Evolutionary conservation across 495 filamentous ascomycete genomes (phyloP).

Genomic region (Aspergillus cristatus): DNA sequence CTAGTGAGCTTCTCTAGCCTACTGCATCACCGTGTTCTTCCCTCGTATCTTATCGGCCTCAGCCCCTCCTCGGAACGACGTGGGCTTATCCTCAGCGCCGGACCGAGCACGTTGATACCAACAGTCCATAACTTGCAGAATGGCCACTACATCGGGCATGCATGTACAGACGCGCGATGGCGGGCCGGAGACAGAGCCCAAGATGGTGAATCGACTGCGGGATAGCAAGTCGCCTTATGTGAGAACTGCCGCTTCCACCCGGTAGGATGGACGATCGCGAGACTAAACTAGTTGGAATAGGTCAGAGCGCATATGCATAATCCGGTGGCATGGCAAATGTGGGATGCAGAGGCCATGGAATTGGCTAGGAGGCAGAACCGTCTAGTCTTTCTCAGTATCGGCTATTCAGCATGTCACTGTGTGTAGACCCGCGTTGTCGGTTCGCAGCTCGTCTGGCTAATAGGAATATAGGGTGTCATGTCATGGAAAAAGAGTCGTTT

Average conservation of each 20-base stretch:
- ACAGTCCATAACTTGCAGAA: slow-evolving; percentile 1
- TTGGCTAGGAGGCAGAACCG: slow-evolving; percentile 73
- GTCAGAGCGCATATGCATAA: slow-evolving; percentile 76
- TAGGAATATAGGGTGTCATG: slow-evolving; percentile 63
- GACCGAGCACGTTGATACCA: too few species aligned
- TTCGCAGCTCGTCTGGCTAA: slow-evolving; percentile 6
- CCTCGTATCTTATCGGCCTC: slow-evolving; percentile 10
- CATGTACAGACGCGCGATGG: slow-evolving; percentile 22
- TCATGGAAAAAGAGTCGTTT: slow-evolving; percentile 93
- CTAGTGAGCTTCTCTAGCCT: too few species aligned
- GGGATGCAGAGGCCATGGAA: slow-evolving; percentile 66
- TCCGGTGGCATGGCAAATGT: slow-evolving; percentile 87
- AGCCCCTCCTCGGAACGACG: too few species aligned
- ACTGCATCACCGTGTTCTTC: too few species aligned
- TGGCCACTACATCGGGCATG: slow-evolving; percentile 15
- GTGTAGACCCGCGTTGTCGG: slow-evolving; percentile 19
- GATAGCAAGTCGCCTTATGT: slow-evolving; percentile 78
- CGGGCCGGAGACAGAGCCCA: slow-evolving; percentile 14
- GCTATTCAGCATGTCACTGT: slow-evolving; percentile 95
- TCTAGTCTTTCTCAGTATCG: slow-evolving; percentile 89
- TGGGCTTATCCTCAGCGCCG: too few species aligned
- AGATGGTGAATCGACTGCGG: slow-evolving; percentile 58
- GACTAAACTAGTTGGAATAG: too few species aligned
- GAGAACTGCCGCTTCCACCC: slow-evolving; percentile 13
- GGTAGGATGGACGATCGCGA: too few species aligned